Evolutionary conservation across 2,329 filamentous ascomycete species (phyloP).

Genomic region (Beauveria sp.): DNA sequence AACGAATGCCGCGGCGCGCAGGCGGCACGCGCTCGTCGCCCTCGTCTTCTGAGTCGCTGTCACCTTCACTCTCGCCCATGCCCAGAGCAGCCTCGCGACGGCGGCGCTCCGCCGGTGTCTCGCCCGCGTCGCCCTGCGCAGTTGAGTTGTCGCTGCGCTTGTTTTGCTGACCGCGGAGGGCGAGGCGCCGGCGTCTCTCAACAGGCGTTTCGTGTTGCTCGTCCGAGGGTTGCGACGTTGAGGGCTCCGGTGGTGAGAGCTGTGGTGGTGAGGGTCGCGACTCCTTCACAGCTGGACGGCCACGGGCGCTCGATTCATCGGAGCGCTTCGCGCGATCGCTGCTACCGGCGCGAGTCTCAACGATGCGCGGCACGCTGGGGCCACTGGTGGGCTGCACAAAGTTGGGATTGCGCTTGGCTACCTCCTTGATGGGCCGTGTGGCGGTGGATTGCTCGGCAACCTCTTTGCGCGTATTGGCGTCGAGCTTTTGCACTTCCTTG

Average conservation of each 20-base stretch:
- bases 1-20: conserved; percentile 49
- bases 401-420: conserved; percentile 29
- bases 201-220: conserved; percentile 53
- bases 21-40: conserved; percentile 46
- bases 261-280: conserved; percentile 7
- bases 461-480: conserved; percentile 53
- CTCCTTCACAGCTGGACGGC: conserved; percentile 2
- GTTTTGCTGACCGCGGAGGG: conserved; percentile 29
- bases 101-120: conserved; percentile 68
- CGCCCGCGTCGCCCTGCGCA: conserved; percentile 35
- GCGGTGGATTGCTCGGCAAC: conserved; percentile 45
- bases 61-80: conserved; percentile 36
- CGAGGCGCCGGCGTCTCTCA: conserved; percentile 59
- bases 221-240: conserved; percentile 9
- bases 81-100: conserved; percentile 68
- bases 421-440: conserved; percentile 38
- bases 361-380: conserved; percentile 7
- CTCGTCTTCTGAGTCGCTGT: conserved; percentile 47
- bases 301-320: not conserved
- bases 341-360: conserved; percentile 5
- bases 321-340: not conserved
- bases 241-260: not conserved
- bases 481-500: conserved; percentile 62
- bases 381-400: not conserved
- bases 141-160: conserved; percentile 8